phyloP scores from a whole-genome alignment of 257 asterid genomes.

The Fraxinus pennsylvanica region DNA sequence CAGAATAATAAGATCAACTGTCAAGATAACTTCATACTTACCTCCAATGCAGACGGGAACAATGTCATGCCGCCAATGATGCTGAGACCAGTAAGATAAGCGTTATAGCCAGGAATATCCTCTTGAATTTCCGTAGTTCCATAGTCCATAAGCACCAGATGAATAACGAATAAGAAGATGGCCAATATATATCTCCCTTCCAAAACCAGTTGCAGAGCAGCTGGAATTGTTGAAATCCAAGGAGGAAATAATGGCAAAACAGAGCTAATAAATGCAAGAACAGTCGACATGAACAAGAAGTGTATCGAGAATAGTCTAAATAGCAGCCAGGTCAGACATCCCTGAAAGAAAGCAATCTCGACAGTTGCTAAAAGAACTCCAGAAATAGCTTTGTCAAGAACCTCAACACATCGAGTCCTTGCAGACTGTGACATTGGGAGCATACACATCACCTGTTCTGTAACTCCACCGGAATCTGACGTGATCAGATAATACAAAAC shows the following conservation, averaged over 20 bases:
- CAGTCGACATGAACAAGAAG: conserved; percentile 78
- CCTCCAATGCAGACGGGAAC: conserved; percentile 88
- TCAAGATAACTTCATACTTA: conserved; percentile 21
- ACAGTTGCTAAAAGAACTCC: conserved; percentile 87
- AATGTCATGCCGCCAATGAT: conserved; percentile 97
- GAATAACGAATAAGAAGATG: conserved; percentile 52
- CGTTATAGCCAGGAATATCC: conserved; percentile 82
- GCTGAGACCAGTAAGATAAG: conserved; percentile 93
- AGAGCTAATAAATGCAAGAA: conserved; percentile 77
- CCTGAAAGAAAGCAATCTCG: conserved; percentile 85
- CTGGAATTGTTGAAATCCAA: conserved; percentile 82
- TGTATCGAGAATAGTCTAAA: conserved; percentile 76
- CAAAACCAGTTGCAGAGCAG: conserved; percentile 66
- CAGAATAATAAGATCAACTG: not conserved
- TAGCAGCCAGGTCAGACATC: conserved; percentile 94
- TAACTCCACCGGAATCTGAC: conserved; percentile 95
- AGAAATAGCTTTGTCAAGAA: conserved; percentile 77
- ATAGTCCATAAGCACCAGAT: conserved; percentile 77
- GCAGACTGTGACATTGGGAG: conserved; percentile 78
- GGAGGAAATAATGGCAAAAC: conserved; percentile 76
- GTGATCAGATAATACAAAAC: conserved; percentile 82
- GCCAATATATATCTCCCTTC: conserved; percentile 80
- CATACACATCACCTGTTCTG: conserved; percentile 87
- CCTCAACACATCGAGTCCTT: conserved; percentile 75
- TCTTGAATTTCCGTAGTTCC: conserved; percentile 80